Percentiles rank a stretch among this genome's conserved stretches.
phyloP scores from a whole-genome alignment of 768 basidiomycete species.

The Pleurotus sapidus region DNA sequence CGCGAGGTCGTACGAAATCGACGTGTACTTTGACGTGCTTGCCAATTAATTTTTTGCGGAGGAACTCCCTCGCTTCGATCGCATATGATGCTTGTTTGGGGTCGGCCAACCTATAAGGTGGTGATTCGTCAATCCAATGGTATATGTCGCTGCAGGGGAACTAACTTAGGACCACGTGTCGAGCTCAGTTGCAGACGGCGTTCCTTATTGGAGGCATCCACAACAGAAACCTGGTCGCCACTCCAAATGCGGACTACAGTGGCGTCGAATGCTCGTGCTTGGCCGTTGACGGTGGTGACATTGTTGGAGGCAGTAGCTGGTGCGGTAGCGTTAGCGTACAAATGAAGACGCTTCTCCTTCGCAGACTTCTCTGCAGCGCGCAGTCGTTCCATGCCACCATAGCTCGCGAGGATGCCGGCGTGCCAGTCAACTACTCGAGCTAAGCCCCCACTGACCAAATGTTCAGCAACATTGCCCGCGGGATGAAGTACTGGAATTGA shows the following conservation, averaged over 20 bases:
- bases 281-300: slow-evolving; percentile 34
- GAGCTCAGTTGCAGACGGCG: slow-evolving; percentile 86
- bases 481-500: slow-evolving; percentile 71
- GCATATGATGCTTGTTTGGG: slow-evolving; percentile 86
- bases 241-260: slow-evolving; percentile 88
- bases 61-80: slow-evolving; percentile 89
- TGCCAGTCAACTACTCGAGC: slow-evolving; percentile 98
- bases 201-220: slow-evolving; percentile 72
- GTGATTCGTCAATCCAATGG: background rate
- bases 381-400: slow-evolving; percentile 85
- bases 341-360: slow-evolving; percentile 67
- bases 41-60: slow-evolving; percentile 90
- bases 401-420: slow-evolving; percentile 85
- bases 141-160: background rate
- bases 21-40: slow-evolving; percentile 80
- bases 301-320: slow-evolving; percentile 41
- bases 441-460: slow-evolving; percentile 78
- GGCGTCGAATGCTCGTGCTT: slow-evolving; percentile 66
- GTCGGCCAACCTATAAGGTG: slow-evolving; percentile 66
- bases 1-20: slow-evolving; percentile 88
- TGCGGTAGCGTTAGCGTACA: slow-evolving; percentile 61
- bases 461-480: slow-evolving; percentile 91
- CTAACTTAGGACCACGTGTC: slow-evolving; percentile 77
- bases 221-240: slow-evolving; percentile 84
- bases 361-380: slow-evolving; percentile 80